These are phyloP conservation scores for Alternaria gaisen DNA, from an alignment of 2,329 filamentous ascomycete genomes.

Conservation along the genomic window DNA sequence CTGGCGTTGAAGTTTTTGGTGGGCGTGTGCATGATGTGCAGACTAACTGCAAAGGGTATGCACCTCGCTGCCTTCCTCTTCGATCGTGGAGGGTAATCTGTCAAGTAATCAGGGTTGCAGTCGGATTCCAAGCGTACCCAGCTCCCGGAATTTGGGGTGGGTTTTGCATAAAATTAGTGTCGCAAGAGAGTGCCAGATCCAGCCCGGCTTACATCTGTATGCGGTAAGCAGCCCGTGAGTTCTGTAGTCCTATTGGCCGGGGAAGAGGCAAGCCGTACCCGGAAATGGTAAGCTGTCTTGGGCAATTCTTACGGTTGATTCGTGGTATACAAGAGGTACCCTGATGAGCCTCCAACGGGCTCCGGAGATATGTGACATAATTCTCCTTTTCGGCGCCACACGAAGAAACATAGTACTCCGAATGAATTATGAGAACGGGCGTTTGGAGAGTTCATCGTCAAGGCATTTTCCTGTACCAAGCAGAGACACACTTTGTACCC, in stretches of 20 bases:
- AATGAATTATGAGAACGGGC: not conserved
- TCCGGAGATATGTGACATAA: conserved; percentile 8
- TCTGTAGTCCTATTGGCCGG: conserved; percentile 9
- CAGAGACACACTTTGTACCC: not conserved
- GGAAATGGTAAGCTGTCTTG: conserved; percentile 2
- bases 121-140: conserved; percentile 15
- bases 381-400: conserved; percentile 7
- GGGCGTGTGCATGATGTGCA: not conserved
- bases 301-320: conserved; percentile 1
- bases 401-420: not conserved
- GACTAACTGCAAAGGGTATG: conserved; percentile 4
- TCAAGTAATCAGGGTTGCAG: conserved; percentile 7
- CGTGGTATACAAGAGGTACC: not conserved
- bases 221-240: not conserved
- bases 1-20: not conserved
- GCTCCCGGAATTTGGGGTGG: conserved; percentile 12
- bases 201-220: conserved; percentile 1
- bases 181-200: conserved; percentile 4
- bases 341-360: conserved; percentile 6
- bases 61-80: conserved; percentile 15
- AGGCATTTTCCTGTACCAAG: not conserved
- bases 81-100: conserved; percentile 7
- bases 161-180: conserved; percentile 11
- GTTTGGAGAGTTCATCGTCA: not conserved
- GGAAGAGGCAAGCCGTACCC: conserved; percentile 9